Base-by-base conservation (phyloP, 2,329 filamentous ascomycete genomes). In the Colletotrichum tanaceti region DNA sequence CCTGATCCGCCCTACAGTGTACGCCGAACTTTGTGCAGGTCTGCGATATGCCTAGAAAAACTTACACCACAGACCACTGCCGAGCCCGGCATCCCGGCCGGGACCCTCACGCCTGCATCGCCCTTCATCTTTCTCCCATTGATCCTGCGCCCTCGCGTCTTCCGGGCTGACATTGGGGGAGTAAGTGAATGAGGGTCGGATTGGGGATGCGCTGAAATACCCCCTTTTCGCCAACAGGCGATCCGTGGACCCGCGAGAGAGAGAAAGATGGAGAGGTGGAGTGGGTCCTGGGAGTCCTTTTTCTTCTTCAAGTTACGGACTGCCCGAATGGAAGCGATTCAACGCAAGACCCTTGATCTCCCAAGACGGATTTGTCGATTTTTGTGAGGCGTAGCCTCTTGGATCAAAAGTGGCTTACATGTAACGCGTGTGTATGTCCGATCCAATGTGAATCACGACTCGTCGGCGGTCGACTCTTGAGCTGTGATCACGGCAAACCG, bases 31-130 rank as follows among this genome's bases (percentile, higher is more conserved):
- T 46, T 58, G 9, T 58, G 28, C n/a, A 38, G 38, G 55, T 46
- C 43, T 20, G 46, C n/a, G 41, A 32, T 47, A 32, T 47, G 61
- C 46, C 54, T 41, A 55, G 52, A 16, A 49, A 63, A 65, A 47
- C 32, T 22, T 65, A 47, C 18, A 65, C 54, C n/a, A 55, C 22
- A 53, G 49, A n/a, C 32, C 47, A 59, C 39, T 59, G 65, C 65
- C 65, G 54, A 54, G 49, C 65, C 65, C 61, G 65, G 28, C 5
- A 68, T 47, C 65, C 65, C 41, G 55, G 54, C 61, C 32, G 54
- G 39, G 22, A 35, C 63, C 65, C 13, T 16, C 18, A 11, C 5
- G 22, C 41, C 16, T 44, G 39, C 35, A 49, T 62, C 63, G 22
- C 32, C 9, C 52, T 58, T n/a, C 13, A 11, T 24, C 18, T 6